Evolutionary conservation across 2,329 filamentous ascomycete genomes (phyloP).

Genomic region (Dryadomyces quercus-mongolicae): DNA sequence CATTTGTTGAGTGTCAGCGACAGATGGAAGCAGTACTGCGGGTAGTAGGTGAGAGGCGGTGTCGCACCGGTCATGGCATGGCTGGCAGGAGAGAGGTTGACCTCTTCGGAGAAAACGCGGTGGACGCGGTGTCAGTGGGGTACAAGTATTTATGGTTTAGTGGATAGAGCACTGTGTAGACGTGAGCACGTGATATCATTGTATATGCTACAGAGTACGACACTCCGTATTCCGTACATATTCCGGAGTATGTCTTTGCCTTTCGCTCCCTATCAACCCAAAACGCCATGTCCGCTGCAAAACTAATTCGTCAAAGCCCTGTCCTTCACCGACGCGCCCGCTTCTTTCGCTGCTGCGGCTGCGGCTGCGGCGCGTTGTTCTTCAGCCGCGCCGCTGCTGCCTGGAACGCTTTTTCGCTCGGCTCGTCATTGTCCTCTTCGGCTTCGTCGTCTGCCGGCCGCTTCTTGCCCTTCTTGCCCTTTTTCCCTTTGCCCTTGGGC

Average conservation of each 20-base stretch:
- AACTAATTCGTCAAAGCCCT: too few relatives aligned
- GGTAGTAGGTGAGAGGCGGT: conserved; percentile 29
- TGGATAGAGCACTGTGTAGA: too few relatives aligned
- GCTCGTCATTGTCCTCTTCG: conserved; percentile 40
- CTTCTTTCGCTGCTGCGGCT: conserved; percentile 7
- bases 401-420: conserved; percentile 49
- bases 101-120: background rate
- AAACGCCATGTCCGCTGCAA: too few relatives aligned
- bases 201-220: too few relatives aligned
- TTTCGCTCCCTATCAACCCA: too few relatives aligned
- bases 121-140: background rate
- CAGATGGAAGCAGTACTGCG: conserved; percentile 50
- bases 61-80: conserved; percentile 38
- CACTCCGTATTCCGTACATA: background rate
- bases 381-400: conserved; percentile 39
- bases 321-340: background rate
- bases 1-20: conserved; percentile 48
- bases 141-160: background rate
- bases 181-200: background rate
- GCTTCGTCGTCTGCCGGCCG: conserved; percentile 29
- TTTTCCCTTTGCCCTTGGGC: conserved; percentile 11
- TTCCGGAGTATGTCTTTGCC: too few relatives aligned
- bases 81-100: conserved; percentile 7
- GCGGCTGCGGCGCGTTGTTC: conserved; percentile 18
- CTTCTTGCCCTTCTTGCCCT: conserved; percentile 30